A percentile compares a stretch with the other conserved stretches of the same genome.
Conservation (phyloP, 495 filamentous ascomycete species). For the Penicillium steckii region DNA sequence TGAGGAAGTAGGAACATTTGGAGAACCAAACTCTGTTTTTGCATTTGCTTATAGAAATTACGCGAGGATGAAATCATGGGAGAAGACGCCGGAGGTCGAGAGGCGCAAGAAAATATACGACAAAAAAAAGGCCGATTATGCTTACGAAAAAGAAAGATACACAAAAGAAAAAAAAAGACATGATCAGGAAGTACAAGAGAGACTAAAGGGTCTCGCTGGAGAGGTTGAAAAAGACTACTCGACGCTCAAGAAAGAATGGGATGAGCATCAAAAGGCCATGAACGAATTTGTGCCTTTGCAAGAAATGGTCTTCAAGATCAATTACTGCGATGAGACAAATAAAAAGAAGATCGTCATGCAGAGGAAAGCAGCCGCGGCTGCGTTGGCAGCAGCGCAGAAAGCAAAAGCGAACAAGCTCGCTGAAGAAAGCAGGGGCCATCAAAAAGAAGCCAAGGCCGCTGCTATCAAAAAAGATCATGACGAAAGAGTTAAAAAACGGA, state of each 20-base stretch:
- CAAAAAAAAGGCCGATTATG: not conserved
- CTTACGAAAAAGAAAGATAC: not conserved
- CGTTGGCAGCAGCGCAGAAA: not conserved
- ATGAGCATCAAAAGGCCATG: not conserved
- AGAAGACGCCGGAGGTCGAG: not conserved
- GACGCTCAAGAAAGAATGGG: not conserved
- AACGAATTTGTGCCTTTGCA: not conserved
- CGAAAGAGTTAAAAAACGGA: too few relatives aligned
- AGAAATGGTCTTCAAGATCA: not conserved
- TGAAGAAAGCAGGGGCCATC: too few relatives aligned
- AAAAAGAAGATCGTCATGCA: not conserved
- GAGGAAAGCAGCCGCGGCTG: not conserved
- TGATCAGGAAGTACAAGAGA: not conserved
- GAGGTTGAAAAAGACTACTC: not conserved
- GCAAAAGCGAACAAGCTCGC: too few relatives aligned
- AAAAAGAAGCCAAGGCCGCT: too few relatives aligned
- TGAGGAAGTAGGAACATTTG: too few relatives aligned
- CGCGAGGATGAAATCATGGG: too few relatives aligned
- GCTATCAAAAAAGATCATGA: too few relatives aligned
- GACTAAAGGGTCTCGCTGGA: too few relatives aligned
- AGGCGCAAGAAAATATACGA: not conserved
- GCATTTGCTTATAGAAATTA: too few relatives aligned
- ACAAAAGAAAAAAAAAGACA: not conserved
- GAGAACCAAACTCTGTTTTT: too few relatives aligned
- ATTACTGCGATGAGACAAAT: not conserved